These are phyloP conservation scores for Mycena metata DNA, from an alignment of 768 basidiomycete species.

Conservation along the genomic window DNA sequence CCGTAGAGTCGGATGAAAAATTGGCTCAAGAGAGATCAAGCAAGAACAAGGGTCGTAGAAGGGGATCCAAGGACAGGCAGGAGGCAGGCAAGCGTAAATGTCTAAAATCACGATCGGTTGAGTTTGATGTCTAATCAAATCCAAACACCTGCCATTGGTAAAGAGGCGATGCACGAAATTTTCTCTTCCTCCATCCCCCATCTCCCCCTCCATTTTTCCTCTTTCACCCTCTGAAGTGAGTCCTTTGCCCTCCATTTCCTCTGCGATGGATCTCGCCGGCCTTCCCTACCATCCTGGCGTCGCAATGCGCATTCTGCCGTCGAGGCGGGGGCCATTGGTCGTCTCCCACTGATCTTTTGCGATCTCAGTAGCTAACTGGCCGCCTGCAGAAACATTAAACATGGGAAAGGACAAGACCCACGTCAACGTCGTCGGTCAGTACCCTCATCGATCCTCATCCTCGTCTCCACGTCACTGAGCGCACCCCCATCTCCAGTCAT, in stretches of 20 bases:
- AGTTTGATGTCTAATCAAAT: too few relatives aligned
- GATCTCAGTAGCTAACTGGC: conserved; percentile 48
- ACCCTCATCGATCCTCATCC: conserved; percentile 45
- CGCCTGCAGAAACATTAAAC: conserved; percentile 67
- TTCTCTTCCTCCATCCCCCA: conserved; percentile 61
- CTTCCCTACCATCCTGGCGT: not conserved
- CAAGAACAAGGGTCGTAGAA: too few relatives aligned
- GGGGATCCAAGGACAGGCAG: too few relatives aligned
- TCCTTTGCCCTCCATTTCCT: conserved; percentile 28
- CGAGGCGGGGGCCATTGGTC: conserved; percentile 9
- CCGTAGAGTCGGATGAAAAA: too few relatives aligned
- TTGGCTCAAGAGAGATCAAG: too few relatives aligned
- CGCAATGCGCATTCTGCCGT: not conserved
- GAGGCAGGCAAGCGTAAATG: too few relatives aligned
- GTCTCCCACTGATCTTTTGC: conserved; percentile 44
- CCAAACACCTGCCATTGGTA: too few relatives aligned
- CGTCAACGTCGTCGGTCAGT: conserved; percentile 97
- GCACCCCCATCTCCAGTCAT: conserved; percentile 77
- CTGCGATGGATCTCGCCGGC: not conserved
- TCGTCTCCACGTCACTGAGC: conserved; percentile 33
- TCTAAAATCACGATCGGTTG: too few relatives aligned
- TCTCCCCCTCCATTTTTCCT: conserved; percentile 53
- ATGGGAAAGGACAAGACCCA: conserved; percentile 98
- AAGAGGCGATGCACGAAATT: too few relatives aligned
- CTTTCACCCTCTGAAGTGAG: conserved; percentile 55